phyloP scores from a whole-genome alignment of 2,329 filamentous ascomycete species.

The Fusarium fujikuroi region DNA sequence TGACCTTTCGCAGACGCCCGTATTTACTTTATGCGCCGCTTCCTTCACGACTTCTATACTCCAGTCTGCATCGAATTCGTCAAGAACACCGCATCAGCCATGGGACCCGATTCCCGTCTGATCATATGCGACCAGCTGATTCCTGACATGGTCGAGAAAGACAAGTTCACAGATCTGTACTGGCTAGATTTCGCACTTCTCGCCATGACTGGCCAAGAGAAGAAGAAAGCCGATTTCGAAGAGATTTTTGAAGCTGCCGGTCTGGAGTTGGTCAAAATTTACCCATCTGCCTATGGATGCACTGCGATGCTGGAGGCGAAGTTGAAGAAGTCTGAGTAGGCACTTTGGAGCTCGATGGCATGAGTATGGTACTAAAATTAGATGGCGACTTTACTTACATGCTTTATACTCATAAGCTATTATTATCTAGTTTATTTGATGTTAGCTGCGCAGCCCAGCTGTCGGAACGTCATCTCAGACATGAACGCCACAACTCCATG shows the following conservation, averaged over 20 bases:
- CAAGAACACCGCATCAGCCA: slow-evolving; percentile 45
- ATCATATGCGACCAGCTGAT: slow-evolving; percentile 51
- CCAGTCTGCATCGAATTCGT: slow-evolving; percentile 47
- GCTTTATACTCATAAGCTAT: not conserved
- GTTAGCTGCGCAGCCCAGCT: not conserved
- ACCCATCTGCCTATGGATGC: slow-evolving; percentile 45
- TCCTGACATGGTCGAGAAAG: slow-evolving; percentile 45
- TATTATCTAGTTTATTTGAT: not conserved
- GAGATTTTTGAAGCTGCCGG: slow-evolving; percentile 47
- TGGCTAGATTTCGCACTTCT: slow-evolving; percentile 49
- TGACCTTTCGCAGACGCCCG: slow-evolving; percentile 43
- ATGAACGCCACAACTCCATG: not conserved
- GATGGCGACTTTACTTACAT: too few species aligned
- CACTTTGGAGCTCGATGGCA: not conserved
- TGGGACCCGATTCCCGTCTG: slow-evolving; percentile 48
- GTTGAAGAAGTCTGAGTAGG: slow-evolving; percentile 25
- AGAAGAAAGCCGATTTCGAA: slow-evolving; percentile 46
- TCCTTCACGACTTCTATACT: slow-evolving; percentile 49
- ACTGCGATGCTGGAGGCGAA: slow-evolving; percentile 49
- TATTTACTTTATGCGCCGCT: slow-evolving; percentile 48
- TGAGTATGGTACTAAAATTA: not conserved
- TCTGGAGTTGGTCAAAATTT: slow-evolving; percentile 49
- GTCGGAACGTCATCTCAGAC: not conserved
- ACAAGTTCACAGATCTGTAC: slow-evolving; percentile 43
- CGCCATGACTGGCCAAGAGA: slow-evolving; percentile 49